These are phyloP conservation scores for Cucumis hystrix DNA, from an alignment of 306 rosid genomes.

Conservation along the genomic window DNA sequence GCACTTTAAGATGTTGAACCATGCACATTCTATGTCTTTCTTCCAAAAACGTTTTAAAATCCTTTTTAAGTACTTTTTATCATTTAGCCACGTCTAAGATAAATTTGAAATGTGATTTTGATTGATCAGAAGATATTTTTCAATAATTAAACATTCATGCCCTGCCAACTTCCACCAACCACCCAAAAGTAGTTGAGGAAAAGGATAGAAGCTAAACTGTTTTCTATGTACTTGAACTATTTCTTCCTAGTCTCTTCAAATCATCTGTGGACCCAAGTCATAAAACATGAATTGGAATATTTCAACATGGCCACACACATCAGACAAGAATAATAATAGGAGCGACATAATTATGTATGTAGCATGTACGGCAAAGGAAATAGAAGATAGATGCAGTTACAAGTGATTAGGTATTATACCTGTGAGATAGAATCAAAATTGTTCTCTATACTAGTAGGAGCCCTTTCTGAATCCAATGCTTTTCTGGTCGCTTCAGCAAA, in stretches of 20 bases:
- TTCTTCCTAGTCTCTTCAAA: neutral
- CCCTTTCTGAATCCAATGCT: slow-evolving; percentile 21
- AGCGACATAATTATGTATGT: neutral
- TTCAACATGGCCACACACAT: neutral
- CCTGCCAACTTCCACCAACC: neutral
- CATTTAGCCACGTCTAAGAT: too few species aligned
- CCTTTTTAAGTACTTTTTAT: too few species aligned
- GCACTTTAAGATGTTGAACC: too few species aligned
- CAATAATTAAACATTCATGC: neutral
- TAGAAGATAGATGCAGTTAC: neutral
- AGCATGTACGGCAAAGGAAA: neutral
- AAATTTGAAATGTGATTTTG: neutral
- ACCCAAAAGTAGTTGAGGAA: neutral
- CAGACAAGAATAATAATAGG: neutral
- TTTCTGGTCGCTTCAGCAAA: slow-evolving; percentile 46
- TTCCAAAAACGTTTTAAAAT: too few species aligned
- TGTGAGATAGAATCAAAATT: slow-evolving; percentile 19
- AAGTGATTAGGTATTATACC: slow-evolving; percentile 23
- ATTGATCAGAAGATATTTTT: neutral
- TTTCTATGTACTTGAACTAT: neutral
- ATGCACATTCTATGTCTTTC: too few species aligned
- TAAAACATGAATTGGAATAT: neutral
- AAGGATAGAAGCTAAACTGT: neutral
- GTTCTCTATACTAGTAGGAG: slow-evolving; percentile 17
- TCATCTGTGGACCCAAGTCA: neutral